Evolutionary conservation across 177 flowering plant species (phyloP).

Genomic region (Vitis hybrid): DNA sequence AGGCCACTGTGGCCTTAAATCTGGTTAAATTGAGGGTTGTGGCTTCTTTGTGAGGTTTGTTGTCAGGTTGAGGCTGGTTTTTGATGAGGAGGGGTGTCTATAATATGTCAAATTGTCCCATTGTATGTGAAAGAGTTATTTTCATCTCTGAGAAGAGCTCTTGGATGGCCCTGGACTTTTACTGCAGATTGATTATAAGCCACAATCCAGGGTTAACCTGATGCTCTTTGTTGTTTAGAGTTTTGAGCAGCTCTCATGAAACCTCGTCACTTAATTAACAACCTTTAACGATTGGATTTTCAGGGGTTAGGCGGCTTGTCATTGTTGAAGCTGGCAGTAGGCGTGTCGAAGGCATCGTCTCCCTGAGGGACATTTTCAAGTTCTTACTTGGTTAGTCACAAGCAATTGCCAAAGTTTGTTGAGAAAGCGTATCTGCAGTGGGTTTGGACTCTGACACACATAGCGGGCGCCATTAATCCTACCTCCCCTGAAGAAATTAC

Average conservation of each 20-base stretch:
- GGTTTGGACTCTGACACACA: conserved; percentile 7
- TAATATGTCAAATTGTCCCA: background rate
- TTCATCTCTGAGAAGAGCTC: background rate
- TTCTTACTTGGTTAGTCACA: conserved; percentile 62
- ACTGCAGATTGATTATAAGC: too few species aligned
- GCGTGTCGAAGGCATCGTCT: conserved; percentile 87
- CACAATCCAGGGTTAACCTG: background rate
- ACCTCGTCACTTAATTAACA: background rate
- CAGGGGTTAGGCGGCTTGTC: conserved; percentile 83
- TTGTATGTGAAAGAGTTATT: background rate
- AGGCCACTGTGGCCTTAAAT: background rate
- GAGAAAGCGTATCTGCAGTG: conserved; percentile 13
- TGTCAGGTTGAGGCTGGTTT: background rate
- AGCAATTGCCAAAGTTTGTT: conserved; percentile 3
- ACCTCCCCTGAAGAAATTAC: conserved; percentile 1
- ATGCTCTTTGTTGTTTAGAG: background rate
- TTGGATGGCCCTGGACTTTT: background rate
- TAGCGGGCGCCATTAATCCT: background rate
- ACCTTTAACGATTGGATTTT: conserved; percentile 13
- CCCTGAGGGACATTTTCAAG: conserved; percentile 73
- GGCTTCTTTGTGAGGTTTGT: background rate
- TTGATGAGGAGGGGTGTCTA: background rate
- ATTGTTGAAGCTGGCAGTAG: conserved; percentile 95
- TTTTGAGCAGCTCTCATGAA: background rate
- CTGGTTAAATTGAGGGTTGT: background rate